A percentile compares a stretch with the other conserved stretches of the same genome.
These are phyloP conservation scores for Pholiota microspora DNA, from an alignment of 768 basidiomycete genomes.

Conservation along the genomic window DNA sequence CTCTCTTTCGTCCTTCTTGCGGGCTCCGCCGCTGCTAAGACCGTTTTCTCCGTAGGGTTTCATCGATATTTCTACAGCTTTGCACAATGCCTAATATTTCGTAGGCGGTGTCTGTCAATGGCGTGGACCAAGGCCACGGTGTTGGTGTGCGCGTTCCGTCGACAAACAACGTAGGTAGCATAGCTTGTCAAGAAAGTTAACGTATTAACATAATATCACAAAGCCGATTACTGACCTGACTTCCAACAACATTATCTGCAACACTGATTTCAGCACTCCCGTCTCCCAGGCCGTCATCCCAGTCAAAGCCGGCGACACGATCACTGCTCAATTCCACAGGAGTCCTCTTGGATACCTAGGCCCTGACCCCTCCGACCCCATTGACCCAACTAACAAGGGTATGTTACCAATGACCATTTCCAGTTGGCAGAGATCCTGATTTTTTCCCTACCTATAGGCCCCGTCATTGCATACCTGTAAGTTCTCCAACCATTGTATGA, in stretches of 20 bases:
- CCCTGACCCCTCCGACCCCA: slow-evolving; percentile 34
- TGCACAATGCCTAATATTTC: background rate
- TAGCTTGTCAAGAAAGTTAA: background rate
- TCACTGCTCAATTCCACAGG: slow-evolving; percentile 49
- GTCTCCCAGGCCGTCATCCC: slow-evolving; percentile 42
- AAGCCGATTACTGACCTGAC: slow-evolving; percentile 53
- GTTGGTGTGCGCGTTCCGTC: slow-evolving; percentile 43
- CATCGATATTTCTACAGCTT: background rate
- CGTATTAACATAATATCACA: background rate
- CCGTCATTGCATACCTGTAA: slow-evolving; percentile 46
- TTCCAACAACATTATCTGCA: slow-evolving; percentile 51
- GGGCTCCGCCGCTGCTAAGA: slow-evolving; percentile 31
- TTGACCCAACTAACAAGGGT: slow-evolving; percentile 35
- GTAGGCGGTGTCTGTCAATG: slow-evolving; percentile 43
- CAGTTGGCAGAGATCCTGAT: too few species aligned
- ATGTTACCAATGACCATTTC: slow-evolving; percentile 27
- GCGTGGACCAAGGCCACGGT: slow-evolving; percentile 42
- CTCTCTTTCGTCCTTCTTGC: slow-evolving; percentile 13
- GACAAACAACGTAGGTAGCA: slow-evolving; percentile 28
- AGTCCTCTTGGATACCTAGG: slow-evolving; percentile 32
- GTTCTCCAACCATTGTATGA: slow-evolving; percentile 7
- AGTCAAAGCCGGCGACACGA: slow-evolving; percentile 45
- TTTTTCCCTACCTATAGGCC: too few species aligned
- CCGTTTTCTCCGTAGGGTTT: slow-evolving; percentile 41
- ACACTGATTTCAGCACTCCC: slow-evolving; percentile 47